phyloP scores from a whole-genome alignment of 1,284 basidiomycete species.

The Phlebopus sp. region DNA sequence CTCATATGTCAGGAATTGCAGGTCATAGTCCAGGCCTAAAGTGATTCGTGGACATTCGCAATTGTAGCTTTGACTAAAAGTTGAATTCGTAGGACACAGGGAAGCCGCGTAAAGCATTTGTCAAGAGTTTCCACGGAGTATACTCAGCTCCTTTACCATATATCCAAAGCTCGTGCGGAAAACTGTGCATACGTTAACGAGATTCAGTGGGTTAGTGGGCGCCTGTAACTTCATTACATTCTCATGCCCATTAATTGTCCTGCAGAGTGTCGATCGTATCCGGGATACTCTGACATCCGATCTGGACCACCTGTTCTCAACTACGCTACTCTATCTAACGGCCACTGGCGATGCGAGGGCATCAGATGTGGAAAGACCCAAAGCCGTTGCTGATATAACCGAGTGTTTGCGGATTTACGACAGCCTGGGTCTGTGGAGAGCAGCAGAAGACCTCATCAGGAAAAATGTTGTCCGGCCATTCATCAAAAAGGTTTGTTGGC shows the following conservation, averaged over 20 bases:
- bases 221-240: slow-evolving; percentile 12
- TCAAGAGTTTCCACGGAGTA: slow-evolving; percentile 87
- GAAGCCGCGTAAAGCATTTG: slow-evolving; percentile 78
- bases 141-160: slow-evolving; percentile 88
- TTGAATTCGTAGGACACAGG: slow-evolving; percentile 43
- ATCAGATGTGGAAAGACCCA: slow-evolving; percentile 63
- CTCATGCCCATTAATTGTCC: slow-evolving; percentile 12
- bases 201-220: slow-evolving; percentile 77
- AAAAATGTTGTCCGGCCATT: slow-evolving; percentile 69
- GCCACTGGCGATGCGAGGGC: slow-evolving; percentile 44
- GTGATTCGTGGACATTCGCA: slow-evolving; percentile 15
- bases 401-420: slow-evolving; percentile 87
- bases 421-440: slow-evolving; percentile 73
- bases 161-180: slow-evolving; percentile 75
- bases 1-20: slow-evolving; percentile 22
- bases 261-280: slow-evolving; percentile 77
- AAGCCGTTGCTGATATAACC: slow-evolving; percentile 58
- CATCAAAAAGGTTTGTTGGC: slow-evolving; percentile 62
- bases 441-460: slow-evolving; percentile 83
- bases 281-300: slow-evolving; percentile 80
- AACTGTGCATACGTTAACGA: slow-evolving; percentile 77
- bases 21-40: slow-evolving; percentile 21
- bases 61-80: slow-evolving; percentile 3
- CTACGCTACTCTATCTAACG: slow-evolving; percentile 48
- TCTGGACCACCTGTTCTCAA: slow-evolving; percentile 75